Percentiles rank a stretch among this genome's conserved stretches.
Conservation (phyloP, 345 rosid species). For the Acer saccharum region DNA sequence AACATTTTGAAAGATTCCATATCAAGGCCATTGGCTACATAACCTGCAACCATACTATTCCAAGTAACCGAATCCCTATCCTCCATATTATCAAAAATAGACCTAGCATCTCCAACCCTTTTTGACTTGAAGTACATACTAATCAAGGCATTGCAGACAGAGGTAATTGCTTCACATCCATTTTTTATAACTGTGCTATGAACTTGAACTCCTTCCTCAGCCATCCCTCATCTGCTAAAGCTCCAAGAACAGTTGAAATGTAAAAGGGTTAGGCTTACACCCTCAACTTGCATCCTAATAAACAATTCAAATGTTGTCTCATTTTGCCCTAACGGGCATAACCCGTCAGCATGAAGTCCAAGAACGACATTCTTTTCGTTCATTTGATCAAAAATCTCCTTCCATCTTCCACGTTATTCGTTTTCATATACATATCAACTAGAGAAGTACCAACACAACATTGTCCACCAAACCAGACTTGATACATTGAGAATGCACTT, state of each 20-base stretch:
- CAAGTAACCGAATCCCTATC: slow-evolving; percentile 65
- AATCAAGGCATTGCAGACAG: slow-evolving; percentile 73
- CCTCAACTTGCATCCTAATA: slow-evolving; percentile 56
- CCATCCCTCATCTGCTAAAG: slow-evolving; percentile 50
- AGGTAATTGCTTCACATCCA: slow-evolving; percentile 46
- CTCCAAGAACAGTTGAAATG: slow-evolving; percentile 72
- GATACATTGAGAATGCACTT: slow-evolving; percentile 57
- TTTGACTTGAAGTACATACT: slow-evolving; percentile 67
- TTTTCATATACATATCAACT: slow-evolving; percentile 77
- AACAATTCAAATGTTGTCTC: slow-evolving; percentile 51
- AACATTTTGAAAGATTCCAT: slow-evolving; percentile 63
- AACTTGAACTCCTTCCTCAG: slow-evolving; percentile 57
- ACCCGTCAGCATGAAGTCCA: slow-evolving; percentile 89
- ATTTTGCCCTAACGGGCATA: slow-evolving; percentile 53
- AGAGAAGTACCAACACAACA: slow-evolving; percentile 79
- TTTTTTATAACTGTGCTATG: slow-evolving; percentile 62
- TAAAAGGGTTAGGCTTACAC: slow-evolving; percentile 62
- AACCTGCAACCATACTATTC: slow-evolving; percentile 81
- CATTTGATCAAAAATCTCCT: slow-evolving; percentile 68
- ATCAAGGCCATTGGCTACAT: slow-evolving; percentile 54
- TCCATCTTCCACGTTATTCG: slow-evolving; percentile 50
- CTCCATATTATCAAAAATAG: slow-evolving; percentile 55
- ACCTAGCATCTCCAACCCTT: slow-evolving; percentile 53
- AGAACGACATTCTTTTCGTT: slow-evolving; percentile 70
- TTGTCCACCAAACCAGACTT: slow-evolving; percentile 63